These are phyloP conservation scores for Sporothrix luriei DNA, from an alignment of 2,329 filamentous ascomycete genomes.

Conservation along the genomic window DNA sequence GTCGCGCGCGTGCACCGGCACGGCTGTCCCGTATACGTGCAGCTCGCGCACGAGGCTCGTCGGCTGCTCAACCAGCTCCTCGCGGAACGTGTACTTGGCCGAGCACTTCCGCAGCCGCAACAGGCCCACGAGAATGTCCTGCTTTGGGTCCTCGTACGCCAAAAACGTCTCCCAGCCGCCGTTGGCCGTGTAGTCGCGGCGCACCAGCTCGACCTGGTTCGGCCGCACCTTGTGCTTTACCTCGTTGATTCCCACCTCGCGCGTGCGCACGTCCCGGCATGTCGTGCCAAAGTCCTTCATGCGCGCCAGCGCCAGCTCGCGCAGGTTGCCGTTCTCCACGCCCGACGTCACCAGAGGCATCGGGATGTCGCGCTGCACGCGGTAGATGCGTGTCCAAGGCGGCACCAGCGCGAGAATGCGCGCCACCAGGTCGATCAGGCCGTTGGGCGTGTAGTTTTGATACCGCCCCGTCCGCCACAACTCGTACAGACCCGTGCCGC, in stretches of 20 bases:
- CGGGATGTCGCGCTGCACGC: conserved; percentile 97
- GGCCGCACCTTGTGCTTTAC: conserved; percentile 98
- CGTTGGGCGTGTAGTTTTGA: conserved; percentile 98
- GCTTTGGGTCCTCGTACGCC: conserved; percentile 96
- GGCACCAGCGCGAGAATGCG: conserved; percentile 94
- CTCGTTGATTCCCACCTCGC: conserved; percentile 97
- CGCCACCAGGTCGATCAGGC: conserved; percentile 90
- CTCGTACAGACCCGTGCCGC: conserved; percentile 94
- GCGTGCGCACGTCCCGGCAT: conserved; percentile 92
- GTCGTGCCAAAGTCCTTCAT: conserved; percentile 99
- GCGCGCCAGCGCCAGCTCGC: conserved; percentile 88
- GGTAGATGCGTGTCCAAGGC: conserved; percentile 97
- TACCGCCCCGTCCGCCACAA: conserved; percentile 96
- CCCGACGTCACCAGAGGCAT: conserved; percentile 99
- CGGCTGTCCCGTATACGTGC: conserved; percentile 94
- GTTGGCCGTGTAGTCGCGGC: conserved; percentile 91
- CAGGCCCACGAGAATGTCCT: conserved; percentile 93
- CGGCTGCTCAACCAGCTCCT: conserved; percentile 81
- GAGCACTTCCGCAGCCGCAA: conserved; percentile 89
- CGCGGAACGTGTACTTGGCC: conserved; percentile 85
- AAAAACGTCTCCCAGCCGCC: conserved; percentile 98
- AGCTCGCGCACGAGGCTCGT: conserved; percentile 92
- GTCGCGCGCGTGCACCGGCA: conserved; percentile 94
- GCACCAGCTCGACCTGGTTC: conserved; percentile 91
- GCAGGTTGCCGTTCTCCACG: conserved; percentile 94